A percentile compares a stretch with the other conserved stretches of the same genome.
These are phyloP conservation scores for Ceratobasidium theobromae DNA, from an alignment of 1,284 basidiomycete genomes.

Conservation along the genomic window DNA sequence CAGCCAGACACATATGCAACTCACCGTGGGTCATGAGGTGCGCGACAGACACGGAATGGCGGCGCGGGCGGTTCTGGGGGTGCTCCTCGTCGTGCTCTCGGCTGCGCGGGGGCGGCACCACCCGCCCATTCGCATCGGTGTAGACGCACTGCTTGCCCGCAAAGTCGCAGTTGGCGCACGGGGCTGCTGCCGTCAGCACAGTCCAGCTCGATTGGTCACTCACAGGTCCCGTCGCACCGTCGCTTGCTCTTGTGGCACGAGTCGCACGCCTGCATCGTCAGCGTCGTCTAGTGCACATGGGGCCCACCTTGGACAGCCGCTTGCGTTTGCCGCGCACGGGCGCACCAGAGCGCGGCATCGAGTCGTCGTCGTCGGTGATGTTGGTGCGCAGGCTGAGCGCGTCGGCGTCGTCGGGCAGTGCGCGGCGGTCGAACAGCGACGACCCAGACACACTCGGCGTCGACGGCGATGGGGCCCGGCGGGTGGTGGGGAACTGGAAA, in stretches of 20 bases:
- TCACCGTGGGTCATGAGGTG: slow-evolving; percentile 16
- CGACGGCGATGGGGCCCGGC: neutral
- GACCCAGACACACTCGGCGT: neutral
- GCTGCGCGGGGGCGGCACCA: slow-evolving; percentile 64
- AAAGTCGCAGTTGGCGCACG: slow-evolving; percentile 80
- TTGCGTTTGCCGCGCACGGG: slow-evolving; percentile 54
- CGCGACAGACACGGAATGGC: slow-evolving; percentile 20
- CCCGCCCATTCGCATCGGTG: slow-evolving; percentile 72
- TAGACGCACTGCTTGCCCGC: slow-evolving; percentile 78
- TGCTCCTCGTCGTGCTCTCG: slow-evolving; percentile 21
- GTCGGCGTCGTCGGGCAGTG: slow-evolving; percentile 1
- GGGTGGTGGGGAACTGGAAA: neutral
- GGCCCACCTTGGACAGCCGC: slow-evolving; percentile 63
- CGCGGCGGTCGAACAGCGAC: slow-evolving; percentile 8
- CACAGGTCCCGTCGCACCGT: slow-evolving; percentile 77
- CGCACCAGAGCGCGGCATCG: slow-evolving; percentile 29
- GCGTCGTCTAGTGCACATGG: neutral
- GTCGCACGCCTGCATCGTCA: slow-evolving; percentile 63
- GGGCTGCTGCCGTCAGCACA: slow-evolving; percentile 49
- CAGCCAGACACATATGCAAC: neutral
- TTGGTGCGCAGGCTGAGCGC: slow-evolving; percentile 31
- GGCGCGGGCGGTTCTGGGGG: slow-evolving; percentile 1
- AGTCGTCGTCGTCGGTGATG: slow-evolving; percentile 34
- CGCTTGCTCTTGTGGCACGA: slow-evolving; percentile 81
- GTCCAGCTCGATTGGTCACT: slow-evolving; percentile 39